Percentiles rank a stretch among this genome's conserved stretches.
Evolutionary conservation across 2,329 filamentous ascomycete species (phyloP).

Genomic region (Hansfordia pulvinata): DNA sequence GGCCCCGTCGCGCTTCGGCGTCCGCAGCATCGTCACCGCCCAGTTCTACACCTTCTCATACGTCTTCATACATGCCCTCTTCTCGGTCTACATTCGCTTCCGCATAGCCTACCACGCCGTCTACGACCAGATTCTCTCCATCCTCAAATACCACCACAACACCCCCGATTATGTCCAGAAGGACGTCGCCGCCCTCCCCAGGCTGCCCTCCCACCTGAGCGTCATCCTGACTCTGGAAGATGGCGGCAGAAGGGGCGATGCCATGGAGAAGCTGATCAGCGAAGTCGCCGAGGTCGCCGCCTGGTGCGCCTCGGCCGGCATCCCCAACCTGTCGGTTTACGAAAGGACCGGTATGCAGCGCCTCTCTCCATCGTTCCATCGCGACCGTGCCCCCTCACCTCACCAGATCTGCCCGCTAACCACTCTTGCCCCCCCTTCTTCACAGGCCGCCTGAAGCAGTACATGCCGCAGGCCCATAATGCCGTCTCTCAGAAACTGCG

Average conservation of each 20-base stretch:
- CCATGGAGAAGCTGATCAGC: constrained; percentile 72
- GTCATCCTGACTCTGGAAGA: constrained; percentile 68
- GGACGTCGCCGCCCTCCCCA: constrained; percentile 63
- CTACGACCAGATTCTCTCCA: constrained; percentile 61
- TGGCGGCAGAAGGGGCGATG: constrained; percentile 54
- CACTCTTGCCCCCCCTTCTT: constrained; percentile 4
- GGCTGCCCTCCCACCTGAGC: constrained; percentile 75
- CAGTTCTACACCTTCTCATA: constrained; percentile 57
- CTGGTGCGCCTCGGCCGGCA: constrained; percentile 84
- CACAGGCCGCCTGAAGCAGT: constrained; percentile 74
- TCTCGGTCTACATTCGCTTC: constrained; percentile 76
- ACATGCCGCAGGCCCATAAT: constrained; percentile 73
- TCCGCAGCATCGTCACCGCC: constrained; percentile 46
- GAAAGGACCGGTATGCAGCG: constrained; percentile 69
- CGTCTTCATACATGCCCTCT: constrained; percentile 62
- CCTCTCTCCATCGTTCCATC: no score
- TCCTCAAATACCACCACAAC: constrained; percentile 90
- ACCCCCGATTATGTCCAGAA: constrained; percentile 85
- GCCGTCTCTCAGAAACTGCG: constrained; percentile 67
- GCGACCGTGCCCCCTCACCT: neutral
- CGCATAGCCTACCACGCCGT: constrained; percentile 70
- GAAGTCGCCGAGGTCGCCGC: constrained; percentile 85
- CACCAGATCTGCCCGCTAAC: constrained; percentile 1
- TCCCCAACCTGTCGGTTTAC: constrained; percentile 79
- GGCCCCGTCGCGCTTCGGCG: constrained; percentile 38